Conservation (phyloP, 192 early-diverging fungal genomes). For the Allomyces arbusculus region DNA sequence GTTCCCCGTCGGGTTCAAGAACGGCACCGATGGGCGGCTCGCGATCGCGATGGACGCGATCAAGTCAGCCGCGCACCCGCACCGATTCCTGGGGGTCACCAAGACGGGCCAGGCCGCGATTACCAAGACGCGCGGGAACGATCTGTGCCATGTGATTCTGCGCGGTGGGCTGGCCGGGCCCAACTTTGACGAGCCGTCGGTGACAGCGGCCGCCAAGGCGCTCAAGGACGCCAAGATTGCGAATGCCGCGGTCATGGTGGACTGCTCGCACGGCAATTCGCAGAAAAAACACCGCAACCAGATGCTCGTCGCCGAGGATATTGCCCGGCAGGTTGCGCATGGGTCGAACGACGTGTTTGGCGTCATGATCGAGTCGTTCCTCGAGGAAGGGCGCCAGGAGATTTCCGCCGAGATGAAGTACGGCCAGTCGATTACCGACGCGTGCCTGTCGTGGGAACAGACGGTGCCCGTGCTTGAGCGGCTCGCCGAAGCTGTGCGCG, state of each 20-base stretch:
- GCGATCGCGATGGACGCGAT: constrained; percentile 81
- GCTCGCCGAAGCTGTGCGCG: constrained; percentile 58
- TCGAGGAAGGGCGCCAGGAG: constrained; percentile 59
- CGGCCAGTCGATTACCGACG: neutral
- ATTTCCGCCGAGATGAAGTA: neutral
- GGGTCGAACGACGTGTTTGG: constrained; percentile 50
- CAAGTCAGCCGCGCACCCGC: constrained; percentile 52
- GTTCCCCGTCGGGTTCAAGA: constrained; percentile 57
- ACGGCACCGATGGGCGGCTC: constrained; percentile 48
- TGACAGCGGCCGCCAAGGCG: constrained; percentile 31
- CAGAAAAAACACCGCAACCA: constrained; percentile 70
- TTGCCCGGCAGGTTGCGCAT: constrained; percentile 38
- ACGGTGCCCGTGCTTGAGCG: constrained; percentile 49
- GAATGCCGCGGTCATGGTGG: constrained; percentile 67
- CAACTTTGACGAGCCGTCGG: constrained; percentile 64
- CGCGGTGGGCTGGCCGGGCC: constrained; percentile 70
- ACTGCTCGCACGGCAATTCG: constrained; percentile 91
- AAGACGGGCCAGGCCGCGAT: constrained; percentile 69
- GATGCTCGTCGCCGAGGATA: constrained; percentile 50
- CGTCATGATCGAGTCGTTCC: constrained; percentile 88
- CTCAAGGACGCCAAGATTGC: constrained; percentile 36
- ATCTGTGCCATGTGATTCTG: constrained; percentile 78
- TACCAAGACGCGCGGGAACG: constrained; percentile 74
- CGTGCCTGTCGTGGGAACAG: constrained; percentile 5
- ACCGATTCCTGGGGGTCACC: constrained; percentile 65